Percentiles rank a stretch among this genome's conserved stretches.
phyloP scores from a whole-genome alignment of 2,329 filamentous ascomycete genomes.

The Alternaria dauci region DNA sequence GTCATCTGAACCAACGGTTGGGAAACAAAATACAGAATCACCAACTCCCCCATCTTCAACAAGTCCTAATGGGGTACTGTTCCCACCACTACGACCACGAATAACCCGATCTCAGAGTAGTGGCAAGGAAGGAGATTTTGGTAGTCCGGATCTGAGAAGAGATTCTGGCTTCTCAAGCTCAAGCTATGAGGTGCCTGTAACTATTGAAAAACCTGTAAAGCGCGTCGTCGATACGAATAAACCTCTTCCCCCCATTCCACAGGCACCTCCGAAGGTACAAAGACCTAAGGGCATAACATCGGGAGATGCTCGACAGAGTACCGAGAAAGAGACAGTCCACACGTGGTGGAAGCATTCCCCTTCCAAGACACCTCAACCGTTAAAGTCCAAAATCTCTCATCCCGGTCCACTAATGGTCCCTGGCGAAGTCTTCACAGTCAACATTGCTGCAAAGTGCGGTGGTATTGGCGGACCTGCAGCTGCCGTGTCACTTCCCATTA shows the following conservation, averaged over 20 bases:
- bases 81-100: constrained; percentile 2
- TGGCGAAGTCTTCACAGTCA: constrained; percentile 11
- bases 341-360: constrained; percentile 14
- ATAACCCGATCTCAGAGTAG: neutral
- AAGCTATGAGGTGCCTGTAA: constrained; percentile 21
- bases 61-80: constrained; percentile 1
- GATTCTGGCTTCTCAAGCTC: constrained; percentile 15
- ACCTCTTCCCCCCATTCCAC: constrained; percentile 26
- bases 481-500: constrained; percentile 15
- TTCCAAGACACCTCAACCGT: constrained; percentile 3
- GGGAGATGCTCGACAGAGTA: neutral
- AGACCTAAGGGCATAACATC: neutral
- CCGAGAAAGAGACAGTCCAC: neutral
- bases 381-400: constrained; percentile 38
- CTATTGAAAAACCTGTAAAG: constrained; percentile 6
- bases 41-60: neutral
- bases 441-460: constrained; percentile 24
- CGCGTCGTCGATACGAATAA: constrained; percentile 18
- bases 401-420: constrained; percentile 24
- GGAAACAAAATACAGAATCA: neutral
- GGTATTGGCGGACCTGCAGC: constrained; percentile 26
- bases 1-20: neutral
- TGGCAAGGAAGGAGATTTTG: neutral
- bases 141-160: neutral
- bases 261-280: constrained; percentile 1